Evolutionary conservation across 768 basidiomycete species (phyloP), one percentile per base, ranked within the genome.

Genomic region (Gymnopilus junonius): DNA sequence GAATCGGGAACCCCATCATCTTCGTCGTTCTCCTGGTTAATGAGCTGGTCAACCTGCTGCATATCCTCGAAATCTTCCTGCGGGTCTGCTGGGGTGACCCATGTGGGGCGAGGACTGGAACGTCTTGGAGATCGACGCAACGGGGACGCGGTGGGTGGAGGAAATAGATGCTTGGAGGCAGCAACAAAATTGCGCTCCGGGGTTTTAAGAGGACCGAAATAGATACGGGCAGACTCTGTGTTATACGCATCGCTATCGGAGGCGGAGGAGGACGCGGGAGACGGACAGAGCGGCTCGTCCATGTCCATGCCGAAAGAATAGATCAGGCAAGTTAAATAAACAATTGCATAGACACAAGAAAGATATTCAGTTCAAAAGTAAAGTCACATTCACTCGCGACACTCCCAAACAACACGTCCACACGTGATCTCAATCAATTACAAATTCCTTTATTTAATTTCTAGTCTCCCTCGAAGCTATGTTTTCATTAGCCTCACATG

Each of bases 101-200:
- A 74, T 66, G 67, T 66, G 58, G 78, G 72, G 50, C 73, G 71
- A 48, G 79, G 78, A 55, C 76, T 71, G 37, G 83, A 85, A 34
- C 85, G 75, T 62, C 85, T 79, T 11, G 85, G 78, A 34, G 86
- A 87, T 68, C 84, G 82, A 56, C 83, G 82, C 35, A 81, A 69
- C 75, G 27, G 70, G 64, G 61, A 68, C 67, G 43, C 59, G 67
- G 37, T 46, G 46, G 64, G 61, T 59, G 64, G 71, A 46, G 72
- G 71, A 63, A 69, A 70, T 69, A 71, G 43, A 69, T 71, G 61
- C 66, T 65, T 71, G 73, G 64, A 74, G 69, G 76, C 67, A 42
- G 79, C 71, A 23, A 75, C 69, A 63, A 81, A 80, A 59, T 75
- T 77, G 66, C 83, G 83, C 73, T 86, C 85, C 35, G 85, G 85